Evolutionary conservation across 768 basidiomycete species (phyloP), one percentile per base, ranked within the genome.

Genomic region (Rhizopogon vulgaris): DNA sequence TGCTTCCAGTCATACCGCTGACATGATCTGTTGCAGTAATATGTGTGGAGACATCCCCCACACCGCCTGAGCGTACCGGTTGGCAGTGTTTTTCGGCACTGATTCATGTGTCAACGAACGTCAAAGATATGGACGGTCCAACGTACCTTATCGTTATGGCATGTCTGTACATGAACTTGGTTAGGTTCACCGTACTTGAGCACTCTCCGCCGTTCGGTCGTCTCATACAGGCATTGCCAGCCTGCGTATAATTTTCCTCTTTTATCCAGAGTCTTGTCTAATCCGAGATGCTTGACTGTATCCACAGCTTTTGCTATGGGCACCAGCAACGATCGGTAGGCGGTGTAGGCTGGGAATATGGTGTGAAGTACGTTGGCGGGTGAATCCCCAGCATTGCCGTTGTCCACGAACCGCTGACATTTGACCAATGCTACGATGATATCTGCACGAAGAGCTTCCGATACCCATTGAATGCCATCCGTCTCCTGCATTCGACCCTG

Each of bases 11-110:
- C 65, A 32, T 58, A 51, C 24, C 56, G 60, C 55, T 66, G 65
- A 53, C 65, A 66, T 36, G 50, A 47, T 24, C 42, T 58, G 46
- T 56, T 57, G 30, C 66, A 68, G 17, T 68, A 68, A 38, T 58
- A 68, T 28, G 63, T 54, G n/a, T 66, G 65, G 24, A 61, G 54
- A 47, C 62, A 68, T 4, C 66, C 64, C 15, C 36, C 57, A 25
- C 66, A 66, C 0, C 63, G 60, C 47, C 56, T 65, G 25, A 66
- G 58, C n/a, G 41, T 54, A n/a, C 56, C 45, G 14, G 63, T 38
- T 8, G 36, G 25, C 6, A 32, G 47, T 12, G 56, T 38, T 55
- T 52, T 67, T 14, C 61, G 54, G 42, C 64, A 68, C 64, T 66
- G 38, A 25, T 34, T 15, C 24, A 3, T 12, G 9, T 22, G 14